Evolutionary conservation across 148 eudicot genomes (phyloP), one percentile per base, ranked within the genome.

Genomic region (Nyssa sinensis): DNA sequence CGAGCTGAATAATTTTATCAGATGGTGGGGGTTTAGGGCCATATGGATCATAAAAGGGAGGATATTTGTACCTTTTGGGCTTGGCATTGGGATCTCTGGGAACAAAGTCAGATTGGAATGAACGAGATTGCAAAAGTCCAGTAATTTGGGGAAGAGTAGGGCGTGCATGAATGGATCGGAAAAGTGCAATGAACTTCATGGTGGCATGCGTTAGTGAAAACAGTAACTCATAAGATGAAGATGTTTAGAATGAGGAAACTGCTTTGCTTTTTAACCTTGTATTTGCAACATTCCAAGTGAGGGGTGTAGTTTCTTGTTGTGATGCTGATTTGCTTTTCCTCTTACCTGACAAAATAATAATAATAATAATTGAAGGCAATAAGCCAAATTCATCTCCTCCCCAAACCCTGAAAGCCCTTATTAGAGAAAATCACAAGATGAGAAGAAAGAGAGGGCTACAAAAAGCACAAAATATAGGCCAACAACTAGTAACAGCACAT

Each of bases 1-100:
- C 98, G 53, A 93, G 90, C 81, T 85, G 85, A 67, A 85, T 68
- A 11, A 93, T 80, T 80, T 91, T 93, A 34, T 91, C 96, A 0
- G 96, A 91, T 59, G 98, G 96, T 61, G 93, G 87, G n/a, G 94
- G 91, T 71, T 90, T 89, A 12, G 98, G 86, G 73, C 98, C 98
- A 72, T 89, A 93, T 33, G 98, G 98, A 74, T 91, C 86, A 53
- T 93, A 91, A 14, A 71, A 62, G 4, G 86, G 66, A 4, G 98
- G 96, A 69, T 85, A 89, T 65, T 88, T 93, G 84, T 89, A 93
- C 67, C 72, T 89, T 67, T 25, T 80, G 57, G 85, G 94, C 71
- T 84, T 91, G 62, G 85, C 74, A 5, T 77, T 89, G 63, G 85
- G 88, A 72, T 87, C 83, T 73, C 82, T 81, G 5, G 86, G 84